These are phyloP conservation scores for Nissolia schottii DNA, from an alignment of 306 rosid genomes.

Conservation along the genomic window DNA sequence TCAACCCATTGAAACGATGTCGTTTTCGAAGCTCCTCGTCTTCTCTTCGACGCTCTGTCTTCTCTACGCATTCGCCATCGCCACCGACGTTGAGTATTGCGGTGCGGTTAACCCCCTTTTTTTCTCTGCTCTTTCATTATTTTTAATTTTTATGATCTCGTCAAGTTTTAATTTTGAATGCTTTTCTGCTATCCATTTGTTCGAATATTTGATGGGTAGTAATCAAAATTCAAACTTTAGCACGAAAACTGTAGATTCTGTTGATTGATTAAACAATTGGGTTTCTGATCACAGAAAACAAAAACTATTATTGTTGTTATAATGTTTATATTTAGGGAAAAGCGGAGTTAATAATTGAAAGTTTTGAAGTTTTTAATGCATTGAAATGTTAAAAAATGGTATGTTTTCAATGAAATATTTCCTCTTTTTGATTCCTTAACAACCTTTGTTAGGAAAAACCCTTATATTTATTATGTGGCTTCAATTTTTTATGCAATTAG, in stretches of 20 bases:
- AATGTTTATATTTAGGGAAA: no score
- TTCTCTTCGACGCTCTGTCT: constrained; percentile 34
- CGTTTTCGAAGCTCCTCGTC: constrained; percentile 22
- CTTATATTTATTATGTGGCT: not conserved
- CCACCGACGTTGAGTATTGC: constrained; percentile 38
- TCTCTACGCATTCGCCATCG: constrained; percentile 32
- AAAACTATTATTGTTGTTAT: not conserved
- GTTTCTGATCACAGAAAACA: not conserved
- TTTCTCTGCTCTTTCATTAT: not conserved
- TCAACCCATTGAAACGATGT: constrained; percentile 25
- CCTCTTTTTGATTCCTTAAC: no score
- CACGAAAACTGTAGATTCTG: not conserved
- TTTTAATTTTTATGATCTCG: not conserved
- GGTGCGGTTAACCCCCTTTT: not conserved
- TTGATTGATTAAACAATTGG: not conserved
- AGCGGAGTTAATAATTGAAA: no score
- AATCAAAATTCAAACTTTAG: not conserved
- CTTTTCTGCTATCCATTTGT: not conserved
- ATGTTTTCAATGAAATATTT: no score
- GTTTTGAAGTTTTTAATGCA: no score
- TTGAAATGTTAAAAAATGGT: no score
- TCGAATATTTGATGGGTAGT: not conserved
- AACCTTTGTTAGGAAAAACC: no score
- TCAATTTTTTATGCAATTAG: not conserved
- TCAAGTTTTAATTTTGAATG: not conserved